Percentiles rank a stretch among this genome's conserved stretches.
phyloP scores from a whole-genome alignment of 1,139 yeast species.

The Pichia kudriavzevii region DNA sequence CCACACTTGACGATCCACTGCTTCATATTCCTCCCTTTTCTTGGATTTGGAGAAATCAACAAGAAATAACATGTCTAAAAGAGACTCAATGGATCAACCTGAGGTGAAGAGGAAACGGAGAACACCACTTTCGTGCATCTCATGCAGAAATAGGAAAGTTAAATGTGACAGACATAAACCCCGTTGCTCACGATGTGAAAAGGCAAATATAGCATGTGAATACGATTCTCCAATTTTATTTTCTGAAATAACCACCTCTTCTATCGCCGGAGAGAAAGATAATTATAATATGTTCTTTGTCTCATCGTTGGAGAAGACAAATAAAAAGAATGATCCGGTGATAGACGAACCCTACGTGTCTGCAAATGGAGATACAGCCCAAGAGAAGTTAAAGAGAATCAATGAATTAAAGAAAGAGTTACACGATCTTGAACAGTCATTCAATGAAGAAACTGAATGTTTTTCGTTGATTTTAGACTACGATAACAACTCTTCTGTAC shows the following conservation, averaged over 20 bases:
- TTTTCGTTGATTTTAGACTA: conserved; percentile 19
- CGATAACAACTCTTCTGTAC: conserved; percentile 8
- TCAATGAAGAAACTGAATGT: conserved; percentile 11
- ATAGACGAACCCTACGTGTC: too few species aligned
- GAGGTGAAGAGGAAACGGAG: conserved; percentile 18
- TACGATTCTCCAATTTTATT: conserved; percentile 25
- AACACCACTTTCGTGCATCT: conserved; percentile 26
- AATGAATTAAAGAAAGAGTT: conserved; percentile 9
- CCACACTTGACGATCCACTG: too few species aligned
- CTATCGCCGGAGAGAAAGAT: neutral
- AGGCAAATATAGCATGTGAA: conserved; percentile 17
- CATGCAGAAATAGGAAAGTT: conserved; percentile 25
- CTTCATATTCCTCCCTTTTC: too few species aligned
- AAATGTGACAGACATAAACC: conserved; percentile 28
- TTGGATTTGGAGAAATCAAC: too few species aligned
- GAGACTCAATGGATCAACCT: neutral
- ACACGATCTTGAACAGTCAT: neutral
- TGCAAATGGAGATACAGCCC: too few species aligned
- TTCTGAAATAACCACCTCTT: conserved; percentile 7
- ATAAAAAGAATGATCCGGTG: too few species aligned
- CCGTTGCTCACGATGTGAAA: conserved; percentile 21
- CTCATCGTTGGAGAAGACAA: conserved; percentile 3
- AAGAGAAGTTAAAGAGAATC: conserved; percentile 2
- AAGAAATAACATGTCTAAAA: too few species aligned
- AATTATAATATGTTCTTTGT: conserved; percentile 2